A percentile compares a stretch with the other conserved stretches of the same genome.
Conservation (phyloP, 495 filamentous ascomycete genomes). For the Neurospora sp. region DNA sequence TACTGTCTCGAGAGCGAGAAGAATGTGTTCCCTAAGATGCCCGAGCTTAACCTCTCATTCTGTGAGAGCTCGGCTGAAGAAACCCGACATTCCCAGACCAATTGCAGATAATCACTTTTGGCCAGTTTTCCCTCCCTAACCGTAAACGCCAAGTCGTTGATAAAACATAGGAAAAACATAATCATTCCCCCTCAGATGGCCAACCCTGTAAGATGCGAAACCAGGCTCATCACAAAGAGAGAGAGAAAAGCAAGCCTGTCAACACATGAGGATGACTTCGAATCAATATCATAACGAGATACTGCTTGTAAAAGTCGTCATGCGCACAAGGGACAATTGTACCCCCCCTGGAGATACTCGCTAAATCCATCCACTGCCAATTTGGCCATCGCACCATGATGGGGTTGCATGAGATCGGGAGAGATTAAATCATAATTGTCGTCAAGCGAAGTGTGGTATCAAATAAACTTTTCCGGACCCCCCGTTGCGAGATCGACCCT, state of each 20-base stretch:
- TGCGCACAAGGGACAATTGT: constrained; percentile 6
- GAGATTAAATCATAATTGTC: constrained; percentile 29
- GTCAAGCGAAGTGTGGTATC: constrained; percentile 28
- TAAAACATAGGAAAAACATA: constrained; percentile 1
- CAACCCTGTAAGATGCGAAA: not conserved
- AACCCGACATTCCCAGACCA: not conserved
- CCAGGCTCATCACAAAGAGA: not conserved
- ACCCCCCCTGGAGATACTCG: constrained; percentile 13
- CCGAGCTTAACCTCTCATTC: not conserved
- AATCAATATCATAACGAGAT: constrained; percentile 23
- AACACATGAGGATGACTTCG: constrained; percentile 20
- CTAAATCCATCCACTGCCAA: constrained; percentile 13
- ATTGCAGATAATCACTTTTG: not conserved
- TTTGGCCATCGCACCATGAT: constrained; percentile 1
- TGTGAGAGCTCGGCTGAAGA: not conserved
- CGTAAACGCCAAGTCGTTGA: not conserved
- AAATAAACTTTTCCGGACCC: constrained; percentile 39
- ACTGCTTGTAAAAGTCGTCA: constrained; percentile 15
- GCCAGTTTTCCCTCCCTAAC: not conserved
- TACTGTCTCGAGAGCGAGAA: not conserved
- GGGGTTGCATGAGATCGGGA: constrained; percentile 9
- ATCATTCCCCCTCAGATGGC: constrained; percentile 2
- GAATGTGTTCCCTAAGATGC: not conserved
- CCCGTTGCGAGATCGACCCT: constrained; percentile 23
- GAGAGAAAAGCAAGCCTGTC: constrained; percentile 17